A percentile compares a stretch with the other conserved stretches of the same genome.
These are phyloP conservation scores for Trichosanthes truncata DNA, from an alignment of 306 rosid genomes.

Conservation along the genomic window DNA sequence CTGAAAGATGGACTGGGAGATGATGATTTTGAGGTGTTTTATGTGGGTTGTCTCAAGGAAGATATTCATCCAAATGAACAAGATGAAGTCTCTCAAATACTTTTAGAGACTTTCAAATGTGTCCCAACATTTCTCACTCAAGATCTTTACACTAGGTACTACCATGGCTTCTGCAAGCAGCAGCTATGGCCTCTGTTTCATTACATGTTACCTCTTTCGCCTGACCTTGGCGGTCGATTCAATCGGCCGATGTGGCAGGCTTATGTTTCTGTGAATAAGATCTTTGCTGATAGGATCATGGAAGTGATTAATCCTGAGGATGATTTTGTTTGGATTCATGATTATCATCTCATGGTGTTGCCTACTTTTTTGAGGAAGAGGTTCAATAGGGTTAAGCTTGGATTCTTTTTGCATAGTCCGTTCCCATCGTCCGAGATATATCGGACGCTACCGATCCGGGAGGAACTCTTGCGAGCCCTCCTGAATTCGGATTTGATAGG, in stretches of 20 bases:
- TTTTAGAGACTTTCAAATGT: conserved; percentile 56
- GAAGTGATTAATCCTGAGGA: conserved; percentile 86
- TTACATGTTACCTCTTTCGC: conserved; percentile 70
- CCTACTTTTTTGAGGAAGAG: conserved; percentile 85
- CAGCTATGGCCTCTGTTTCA: conserved; percentile 83
- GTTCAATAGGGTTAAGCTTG: conserved; percentile 63
- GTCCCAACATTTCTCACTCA: conserved; percentile 66
- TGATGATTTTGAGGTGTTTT: conserved; percentile 61
- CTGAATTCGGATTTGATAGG: conserved; percentile 78
- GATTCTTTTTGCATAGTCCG: conserved; percentile 81
- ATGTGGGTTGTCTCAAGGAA: conserved; percentile 71
- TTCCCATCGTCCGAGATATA: conserved; percentile 80
- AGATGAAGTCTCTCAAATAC: conserved; percentile 70
- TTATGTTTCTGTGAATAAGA: conserved; percentile 65
- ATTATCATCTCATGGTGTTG: conserved; percentile 76
- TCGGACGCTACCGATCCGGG: conserved; percentile 68
- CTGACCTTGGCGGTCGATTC: conserved; percentile 75
- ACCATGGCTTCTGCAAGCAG: conserved; percentile 80
- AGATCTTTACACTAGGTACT: conserved; percentile 50
- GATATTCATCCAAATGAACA: conserved; percentile 62
- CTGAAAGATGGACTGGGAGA: conserved; percentile 75
- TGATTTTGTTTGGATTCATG: conserved; percentile 83
- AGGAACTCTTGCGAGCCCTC: conserved; percentile 64
- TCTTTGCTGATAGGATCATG: conserved; percentile 79
- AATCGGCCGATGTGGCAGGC: conserved; percentile 70